Base-by-base conservation (phyloP, 2,329 filamentous ascomycete species). In the Cryphonectria japonica region DNA sequence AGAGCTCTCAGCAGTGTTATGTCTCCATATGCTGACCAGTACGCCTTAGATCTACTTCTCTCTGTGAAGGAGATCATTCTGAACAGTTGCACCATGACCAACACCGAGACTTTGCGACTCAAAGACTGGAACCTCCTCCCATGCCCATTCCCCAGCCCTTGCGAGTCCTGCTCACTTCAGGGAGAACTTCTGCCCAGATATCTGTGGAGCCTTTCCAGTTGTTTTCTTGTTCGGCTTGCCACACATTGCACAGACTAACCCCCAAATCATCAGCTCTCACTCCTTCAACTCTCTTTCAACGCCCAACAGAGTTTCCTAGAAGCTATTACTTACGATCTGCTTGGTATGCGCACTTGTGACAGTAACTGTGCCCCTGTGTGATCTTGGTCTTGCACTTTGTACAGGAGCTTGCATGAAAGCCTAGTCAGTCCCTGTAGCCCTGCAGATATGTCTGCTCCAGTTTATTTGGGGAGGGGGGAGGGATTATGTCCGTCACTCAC, bases 281-380 rank as follows among this genome's bases (percentile, higher is more conserved):
- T 34, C 32, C 67, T 59, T 37, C 66, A 69, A 59, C 65, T 2
- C 29, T 71, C 37, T 2, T 32, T 71, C 37, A 46, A 39, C 11
- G 32, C 19, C 19, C 14, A 14, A 52, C 13, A 7, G 16, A 19
- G 37, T 50, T n/a, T 54, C 5, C 34, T 2, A 62, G 32, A 39
- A 4, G 26, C 6, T 22, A 79, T 84, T 73, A 79, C 85, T 73
- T 79, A 89, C 88, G 82, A 77, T 91, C 87, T 72, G 85, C 83
- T 76, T 87, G 85, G 78, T 90, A 91, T 16, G 89, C 88, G 77
- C 89, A 91, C 60, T 85, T 84, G 73, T 91, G 86, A 75, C 89
- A 91, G 73, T 82, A 88, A 64, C 86, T 87, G 76, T 85, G 84
- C 16, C 89, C 89, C 75, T 88, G 85, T 14, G 88, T 85, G n/a